A percentile compares a stretch with the other conserved stretches of the same genome.
Evolutionary conservation across 2,329 filamentous ascomycete genomes (phyloP).

Genomic region (Verticillium zaregamsianum): DNA sequence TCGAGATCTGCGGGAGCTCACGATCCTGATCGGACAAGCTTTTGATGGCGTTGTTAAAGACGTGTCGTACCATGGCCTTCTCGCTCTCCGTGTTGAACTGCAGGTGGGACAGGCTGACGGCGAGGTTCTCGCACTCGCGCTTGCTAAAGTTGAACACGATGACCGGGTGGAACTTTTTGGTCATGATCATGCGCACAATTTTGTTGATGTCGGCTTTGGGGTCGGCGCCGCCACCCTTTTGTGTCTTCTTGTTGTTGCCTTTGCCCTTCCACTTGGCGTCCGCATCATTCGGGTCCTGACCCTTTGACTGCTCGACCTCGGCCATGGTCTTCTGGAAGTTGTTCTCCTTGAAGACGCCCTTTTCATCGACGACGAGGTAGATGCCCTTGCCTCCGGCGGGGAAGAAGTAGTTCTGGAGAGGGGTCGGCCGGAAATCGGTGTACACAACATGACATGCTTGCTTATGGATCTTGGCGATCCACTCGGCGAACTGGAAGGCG

Average conservation of each 20-base stretch:
- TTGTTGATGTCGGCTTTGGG: constrained; percentile 83
- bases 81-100: constrained; percentile 96
- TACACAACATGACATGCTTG: constrained; percentile 99
- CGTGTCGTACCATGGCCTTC: constrained; percentile 88
- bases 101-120: constrained; percentile 78
- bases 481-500: constrained; percentile 98
- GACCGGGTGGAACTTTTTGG: constrained; percentile 94
- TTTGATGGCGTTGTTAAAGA: constrained; percentile 90
- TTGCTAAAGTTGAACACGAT: constrained; percentile 99
- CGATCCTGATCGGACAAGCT: constrained; percentile 90
- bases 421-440: constrained; percentile 95
- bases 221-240: constrained; percentile 76
- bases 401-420: constrained; percentile 97
- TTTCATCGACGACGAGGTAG: constrained; percentile 92
- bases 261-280: constrained; percentile 78
- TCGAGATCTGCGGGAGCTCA: constrained; percentile 80
- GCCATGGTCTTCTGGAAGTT: constrained; percentile 98
- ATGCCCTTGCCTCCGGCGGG: constrained; percentile 90
- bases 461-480: constrained; percentile 96
- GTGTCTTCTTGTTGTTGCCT: constrained; percentile 87
- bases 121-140: constrained; percentile 87
- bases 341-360: constrained; percentile 90
- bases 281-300: constrained; percentile 74
- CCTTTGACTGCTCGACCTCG: constrained; percentile 81
- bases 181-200: constrained; percentile 98